Percentiles rank a stretch among this genome's conserved stretches.
These are phyloP conservation scores for Monosporascus sp. DNA, from an alignment of 2,329 filamentous ascomycete genomes.

Conservation along the genomic window DNA sequence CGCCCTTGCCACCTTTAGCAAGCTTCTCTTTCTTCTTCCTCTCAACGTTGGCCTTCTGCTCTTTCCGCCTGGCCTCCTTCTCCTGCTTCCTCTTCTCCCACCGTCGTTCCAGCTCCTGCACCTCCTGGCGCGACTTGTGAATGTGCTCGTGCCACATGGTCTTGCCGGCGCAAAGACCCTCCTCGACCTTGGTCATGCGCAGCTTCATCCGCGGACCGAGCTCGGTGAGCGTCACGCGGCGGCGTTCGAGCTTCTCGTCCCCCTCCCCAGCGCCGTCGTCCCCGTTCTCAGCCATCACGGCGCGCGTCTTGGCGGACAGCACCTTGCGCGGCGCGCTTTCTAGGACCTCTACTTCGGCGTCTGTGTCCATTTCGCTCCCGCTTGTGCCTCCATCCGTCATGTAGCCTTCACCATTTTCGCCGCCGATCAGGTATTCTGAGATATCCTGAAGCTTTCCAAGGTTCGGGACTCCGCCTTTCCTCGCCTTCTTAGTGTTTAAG, in stretches of 20 bases:
- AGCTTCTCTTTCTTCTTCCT: constrained; percentile 63
- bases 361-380: constrained; percentile 88
- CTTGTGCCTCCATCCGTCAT: constrained; percentile 71
- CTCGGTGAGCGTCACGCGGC: constrained; percentile 87
- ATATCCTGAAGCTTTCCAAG: constrained; percentile 88
- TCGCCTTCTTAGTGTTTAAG: constrained; percentile 51
- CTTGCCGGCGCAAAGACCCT: constrained; percentile 82
- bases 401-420: constrained; percentile 72
- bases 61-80: constrained; percentile 74
- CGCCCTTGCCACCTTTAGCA: constrained; percentile 35
- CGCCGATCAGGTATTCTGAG: constrained; percentile 87
- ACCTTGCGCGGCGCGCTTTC: constrained; percentile 60
- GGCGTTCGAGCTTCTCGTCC: constrained; percentile 64
- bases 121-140: constrained; percentile 73
- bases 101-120: constrained; percentile 70
- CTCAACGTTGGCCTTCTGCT: constrained; percentile 88
- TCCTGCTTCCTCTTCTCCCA: constrained; percentile 76
- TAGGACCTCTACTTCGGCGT: constrained; percentile 87
- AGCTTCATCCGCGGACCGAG: constrained; percentile 85
- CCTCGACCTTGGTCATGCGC: constrained; percentile 90
- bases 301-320: constrained; percentile 44
- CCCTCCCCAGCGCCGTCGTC: constrained; percentile 36
- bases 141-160: constrained; percentile 98
- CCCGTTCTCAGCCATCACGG: constrained; percentile 37
- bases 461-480: constrained; percentile 75